Percentiles rank a stretch among this genome's conserved stretches.
Evolutionary conservation across 192 early-diverging fungal genomes (phyloP).

Genomic region (Rhizophagus prolifer): DNA sequence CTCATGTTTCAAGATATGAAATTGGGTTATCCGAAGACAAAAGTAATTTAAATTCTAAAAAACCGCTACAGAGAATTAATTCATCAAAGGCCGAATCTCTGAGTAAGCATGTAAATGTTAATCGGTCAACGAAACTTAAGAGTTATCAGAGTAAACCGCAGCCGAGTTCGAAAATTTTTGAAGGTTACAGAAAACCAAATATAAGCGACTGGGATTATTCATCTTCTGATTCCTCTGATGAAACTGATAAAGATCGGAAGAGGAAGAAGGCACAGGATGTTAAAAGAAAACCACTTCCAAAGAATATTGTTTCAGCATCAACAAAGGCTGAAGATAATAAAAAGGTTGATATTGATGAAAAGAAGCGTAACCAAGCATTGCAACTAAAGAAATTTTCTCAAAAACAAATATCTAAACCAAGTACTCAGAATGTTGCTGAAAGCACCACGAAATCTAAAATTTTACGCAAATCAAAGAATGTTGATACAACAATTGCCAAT

Average conservation of each 20-base stretch:
- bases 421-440: background rate
- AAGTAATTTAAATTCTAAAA: background rate
- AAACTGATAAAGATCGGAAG: background rate
- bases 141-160: background rate
- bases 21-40: background rate
- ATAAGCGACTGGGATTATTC: slow-evolving; percentile 20
- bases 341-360: background rate
- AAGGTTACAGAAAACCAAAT: background rate
- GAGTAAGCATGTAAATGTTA: background rate
- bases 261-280: background rate
- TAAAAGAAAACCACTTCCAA: background rate
- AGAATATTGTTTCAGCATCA: background rate
- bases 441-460: background rate
- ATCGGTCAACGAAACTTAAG: background rate
- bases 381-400: background rate
- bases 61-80: background rate
- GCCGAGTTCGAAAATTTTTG: background rate
- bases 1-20: background rate
- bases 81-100: background rate
- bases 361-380: background rate
- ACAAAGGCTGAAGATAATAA: background rate
- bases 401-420: background rate
- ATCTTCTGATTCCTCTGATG: background rate
- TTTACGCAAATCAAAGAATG: background rate
- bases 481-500: background rate